Evolutionary conservation across 2,329 filamentous ascomycete genomes (phyloP).

Genomic region (Atkinsonella hypoxylon): DNA sequence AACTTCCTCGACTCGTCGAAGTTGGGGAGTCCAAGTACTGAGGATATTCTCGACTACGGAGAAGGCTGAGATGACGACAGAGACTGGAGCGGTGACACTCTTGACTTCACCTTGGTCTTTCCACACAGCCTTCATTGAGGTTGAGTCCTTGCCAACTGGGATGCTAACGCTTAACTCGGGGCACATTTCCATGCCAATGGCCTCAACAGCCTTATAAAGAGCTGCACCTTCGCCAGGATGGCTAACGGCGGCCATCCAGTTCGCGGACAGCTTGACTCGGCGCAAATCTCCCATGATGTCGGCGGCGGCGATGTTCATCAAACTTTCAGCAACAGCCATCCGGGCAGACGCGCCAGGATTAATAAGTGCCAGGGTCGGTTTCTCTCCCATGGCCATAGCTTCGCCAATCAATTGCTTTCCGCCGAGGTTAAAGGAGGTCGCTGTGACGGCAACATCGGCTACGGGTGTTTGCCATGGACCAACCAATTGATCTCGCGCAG

Average conservation of each 20-base stretch:
- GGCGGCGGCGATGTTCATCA: constrained; percentile 84
- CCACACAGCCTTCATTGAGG: constrained; percentile 98
- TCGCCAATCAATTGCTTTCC: constrained; percentile 68
- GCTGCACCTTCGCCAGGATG: constrained; percentile 87
- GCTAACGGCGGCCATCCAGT: constrained; percentile 98
- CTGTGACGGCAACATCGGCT: constrained; percentile 85
- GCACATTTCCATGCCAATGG: constrained; percentile 86
- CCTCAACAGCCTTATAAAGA: constrained; percentile 85
- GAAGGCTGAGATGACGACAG: constrained; percentile 84
- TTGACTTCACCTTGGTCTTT: constrained; percentile 58
- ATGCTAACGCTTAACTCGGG: constrained; percentile 84
- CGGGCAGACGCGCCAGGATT: constrained; percentile 80
- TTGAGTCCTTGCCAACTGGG: constrained; percentile 94
- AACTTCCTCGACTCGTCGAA: constrained; percentile 72
- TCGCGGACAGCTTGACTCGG: constrained; percentile 80
- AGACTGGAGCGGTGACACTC: constrained; percentile 86
- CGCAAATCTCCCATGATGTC: constrained; percentile 58
- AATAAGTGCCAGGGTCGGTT: constrained; percentile 78
- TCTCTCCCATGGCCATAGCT: constrained; percentile 97
- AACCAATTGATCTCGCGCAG: constrained; percentile 86
- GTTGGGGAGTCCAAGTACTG: constrained; percentile 87
- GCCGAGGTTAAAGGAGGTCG: constrained; percentile 59
- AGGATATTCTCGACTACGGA: constrained; percentile 69
- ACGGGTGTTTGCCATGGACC: constrained; percentile 94
- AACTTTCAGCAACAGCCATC: constrained; percentile 89